Base-by-base conservation (phyloP, 2,329 filamentous ascomycete genomes). In the Apiospora marii region DNA sequence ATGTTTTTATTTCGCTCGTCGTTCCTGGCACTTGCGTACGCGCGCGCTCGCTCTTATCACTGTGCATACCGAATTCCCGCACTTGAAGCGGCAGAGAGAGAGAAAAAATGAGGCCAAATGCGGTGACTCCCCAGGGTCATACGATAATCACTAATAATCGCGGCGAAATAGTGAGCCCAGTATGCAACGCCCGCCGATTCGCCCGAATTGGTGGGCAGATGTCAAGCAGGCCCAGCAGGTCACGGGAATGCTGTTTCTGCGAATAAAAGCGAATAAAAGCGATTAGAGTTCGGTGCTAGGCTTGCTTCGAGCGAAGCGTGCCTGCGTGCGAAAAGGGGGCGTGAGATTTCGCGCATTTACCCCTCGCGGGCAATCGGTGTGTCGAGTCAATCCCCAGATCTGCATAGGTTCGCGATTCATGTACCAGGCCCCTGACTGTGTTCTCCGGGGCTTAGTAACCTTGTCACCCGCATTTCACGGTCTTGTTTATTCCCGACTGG, bases 361-460 rank as follows among this genome's bases (percentile, higher is more conserved):
- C 34, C 19, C 58, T 64, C 30, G 58, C 58, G 19, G 12, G 34
- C 5, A 14, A 14, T 64, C 30, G 22, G 58, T 16, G 19, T 64
- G 13, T 14, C 58, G 58, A 64, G 34, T 64, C 58, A 64, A 64
- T 64, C 58, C 58, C 58, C 58, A 64, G 58, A 41, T 64, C 58
- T 41, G 30, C 58, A 37, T 14, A 61, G 53, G 30, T 27, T 37
- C 58, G 34, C 34, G 58, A 64, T 64, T 64, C 58, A 41, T 34
- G 19, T 41, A 41, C 6, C 10, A 41, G 8, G 1, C 10, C 10
- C 5, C 37, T 41, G 8, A 10, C 37, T 41, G 37, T 41, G 19
- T 64, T 41, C 34, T 13, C 19, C 6, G 58, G 58, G 30, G 19
- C 16, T 5, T 30, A 10, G 7, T 30, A 30, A 30, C 27, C 7